Evolutionary conservation across 768 basidiomycete species (phyloP).

Genomic region (Polyporus arcularius): DNA sequence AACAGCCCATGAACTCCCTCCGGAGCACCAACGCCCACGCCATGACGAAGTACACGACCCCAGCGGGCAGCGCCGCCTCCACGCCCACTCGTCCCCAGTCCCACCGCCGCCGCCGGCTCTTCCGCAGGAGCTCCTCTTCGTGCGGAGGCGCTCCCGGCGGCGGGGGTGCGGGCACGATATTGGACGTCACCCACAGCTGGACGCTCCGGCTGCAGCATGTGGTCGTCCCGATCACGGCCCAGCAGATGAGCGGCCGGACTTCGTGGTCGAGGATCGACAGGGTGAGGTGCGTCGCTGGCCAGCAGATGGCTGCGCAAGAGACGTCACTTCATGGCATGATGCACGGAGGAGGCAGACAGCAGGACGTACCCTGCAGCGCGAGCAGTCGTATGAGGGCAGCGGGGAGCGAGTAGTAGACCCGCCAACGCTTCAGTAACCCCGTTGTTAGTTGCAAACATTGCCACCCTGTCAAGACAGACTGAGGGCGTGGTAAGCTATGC

Average conservation of each 20-base stretch:
- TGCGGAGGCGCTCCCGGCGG: conserved; percentile 1
- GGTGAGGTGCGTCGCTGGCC: conserved; percentile 90
- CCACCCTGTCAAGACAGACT: conserved; percentile 85
- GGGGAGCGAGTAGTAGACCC: conserved; percentile 84
- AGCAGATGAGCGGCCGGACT: conserved; percentile 77
- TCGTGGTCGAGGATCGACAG: conserved; percentile 71
- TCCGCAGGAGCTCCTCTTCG: conserved; percentile 22
- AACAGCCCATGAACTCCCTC: conserved; percentile 34
- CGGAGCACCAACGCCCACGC: conserved; percentile 61
- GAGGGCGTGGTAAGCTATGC: not conserved
- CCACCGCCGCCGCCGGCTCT: conserved; percentile 60
- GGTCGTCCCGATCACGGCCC: conserved; percentile 89
- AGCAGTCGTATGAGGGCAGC: conserved; percentile 90
- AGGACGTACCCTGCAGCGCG: conserved; percentile 66
- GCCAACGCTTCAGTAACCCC: conserved; percentile 88
- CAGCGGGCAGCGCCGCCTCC: conserved; percentile 74
- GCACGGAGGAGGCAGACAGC: not conserved
- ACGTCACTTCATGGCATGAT: not conserved
- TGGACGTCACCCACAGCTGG: conserved; percentile 96
- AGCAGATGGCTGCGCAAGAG: conserved; percentile 72
- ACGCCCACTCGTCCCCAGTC: conserved; percentile 75
- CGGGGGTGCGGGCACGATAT: conserved; percentile 47
- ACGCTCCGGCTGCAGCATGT: conserved; percentile 82
- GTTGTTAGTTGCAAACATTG: conserved; percentile 89
- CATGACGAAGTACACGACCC: conserved; percentile 75